These are phyloP conservation scores for Fennellomyces sp. DNA, from an alignment of 371 early-diverging fungal species.

Conservation along the genomic window DNA sequence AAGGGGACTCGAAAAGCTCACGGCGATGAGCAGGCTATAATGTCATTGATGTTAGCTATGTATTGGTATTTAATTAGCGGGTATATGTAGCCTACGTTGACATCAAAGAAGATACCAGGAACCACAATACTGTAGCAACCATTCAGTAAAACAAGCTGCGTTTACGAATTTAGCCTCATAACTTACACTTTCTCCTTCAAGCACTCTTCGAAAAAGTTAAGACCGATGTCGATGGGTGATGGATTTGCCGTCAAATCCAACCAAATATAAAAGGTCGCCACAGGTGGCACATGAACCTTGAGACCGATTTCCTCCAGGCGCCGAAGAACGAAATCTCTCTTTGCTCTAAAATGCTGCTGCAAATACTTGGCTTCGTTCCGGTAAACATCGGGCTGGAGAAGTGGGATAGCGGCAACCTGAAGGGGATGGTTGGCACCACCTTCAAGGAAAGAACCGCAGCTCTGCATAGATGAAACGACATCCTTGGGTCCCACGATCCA, in stretches of 20 bases:
- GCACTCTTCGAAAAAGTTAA: conserved; percentile 53
- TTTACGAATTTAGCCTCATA: neutral
- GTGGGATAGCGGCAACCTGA: conserved; percentile 48
- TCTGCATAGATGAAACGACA: conserved; percentile 46
- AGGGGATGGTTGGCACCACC: conserved; percentile 56
- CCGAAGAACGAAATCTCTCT: conserved; percentile 45
- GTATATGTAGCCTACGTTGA: conserved; percentile 42
- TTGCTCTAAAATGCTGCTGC: conserved; percentile 46
- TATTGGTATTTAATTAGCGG: no score
- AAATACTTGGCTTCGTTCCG: conserved; percentile 38
- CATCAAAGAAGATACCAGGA: conserved; percentile 57
- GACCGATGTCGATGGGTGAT: conserved; percentile 50
- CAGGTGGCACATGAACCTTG: conserved; percentile 36
- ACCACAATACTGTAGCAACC: conserved; percentile 30
- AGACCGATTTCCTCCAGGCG: conserved; percentile 42
- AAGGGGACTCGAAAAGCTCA: conserved; percentile 53
- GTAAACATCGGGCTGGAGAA: conserved; percentile 42
- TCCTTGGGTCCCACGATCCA: conserved; percentile 55
- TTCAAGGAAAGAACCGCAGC: conserved; percentile 51
- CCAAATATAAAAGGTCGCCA: conserved; percentile 57
- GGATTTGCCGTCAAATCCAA: conserved; percentile 40
- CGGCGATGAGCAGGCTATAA: conserved; percentile 46
- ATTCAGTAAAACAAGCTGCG: neutral
- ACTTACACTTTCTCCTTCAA: conserved; percentile 50
- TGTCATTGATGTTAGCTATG: neutral